These are phyloP conservation scores for Solanum infundibuliforme DNA, from an alignment of 257 asterid genomes.

Conservation along the genomic window DNA sequence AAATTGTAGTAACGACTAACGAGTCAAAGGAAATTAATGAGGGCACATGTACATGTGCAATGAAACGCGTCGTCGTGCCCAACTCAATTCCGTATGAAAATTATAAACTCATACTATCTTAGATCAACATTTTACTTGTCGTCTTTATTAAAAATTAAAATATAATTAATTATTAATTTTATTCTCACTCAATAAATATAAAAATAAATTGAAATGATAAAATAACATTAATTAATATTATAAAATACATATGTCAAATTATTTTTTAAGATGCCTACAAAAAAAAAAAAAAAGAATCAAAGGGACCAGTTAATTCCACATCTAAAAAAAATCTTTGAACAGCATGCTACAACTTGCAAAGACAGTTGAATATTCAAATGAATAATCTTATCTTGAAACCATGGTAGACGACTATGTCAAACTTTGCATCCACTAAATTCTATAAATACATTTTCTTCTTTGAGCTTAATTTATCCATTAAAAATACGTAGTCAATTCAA, in stretches of 20 bases:
- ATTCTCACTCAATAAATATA: too few species aligned
- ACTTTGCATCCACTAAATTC: neutral
- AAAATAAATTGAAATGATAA: too few species aligned
- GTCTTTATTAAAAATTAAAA: too few species aligned
- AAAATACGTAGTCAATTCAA: neutral
- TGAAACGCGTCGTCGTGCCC: neutral
- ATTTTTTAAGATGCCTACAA: neutral
- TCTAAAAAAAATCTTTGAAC: neutral
- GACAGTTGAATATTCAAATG: neutral
- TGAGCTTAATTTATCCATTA: neutral
- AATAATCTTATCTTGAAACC: neutral
- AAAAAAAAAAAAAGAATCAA: too few species aligned
- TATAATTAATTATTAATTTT: too few species aligned
- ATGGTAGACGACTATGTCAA: neutral
- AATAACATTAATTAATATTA: too few species aligned
- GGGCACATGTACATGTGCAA: neutral
- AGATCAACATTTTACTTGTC: neutral
- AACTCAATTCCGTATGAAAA: too few species aligned
- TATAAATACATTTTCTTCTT: neutral
- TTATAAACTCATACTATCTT: too few species aligned
- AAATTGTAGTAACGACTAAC: neutral
- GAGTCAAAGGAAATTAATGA: neutral
- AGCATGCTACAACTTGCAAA: neutral
- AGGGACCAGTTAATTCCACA: neutral
- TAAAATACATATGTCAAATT: too few species aligned